Conservation (phyloP, 305 asterid genomes). For the Rubia balearica region DNA sequence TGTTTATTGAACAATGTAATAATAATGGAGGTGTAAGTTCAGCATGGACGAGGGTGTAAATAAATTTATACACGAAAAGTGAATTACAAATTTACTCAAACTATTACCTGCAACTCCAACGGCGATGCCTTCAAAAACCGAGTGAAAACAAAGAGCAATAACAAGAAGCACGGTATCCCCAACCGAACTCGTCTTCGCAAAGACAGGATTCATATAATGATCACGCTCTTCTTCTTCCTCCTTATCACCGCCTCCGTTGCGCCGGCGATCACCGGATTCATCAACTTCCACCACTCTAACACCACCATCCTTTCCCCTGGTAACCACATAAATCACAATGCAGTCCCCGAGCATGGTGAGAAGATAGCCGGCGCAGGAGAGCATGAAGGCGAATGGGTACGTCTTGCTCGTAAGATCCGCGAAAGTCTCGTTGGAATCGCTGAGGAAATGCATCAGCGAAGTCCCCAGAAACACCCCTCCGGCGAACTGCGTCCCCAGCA, state of each 20-base stretch:
- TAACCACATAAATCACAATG: slow-evolving; percentile 32
- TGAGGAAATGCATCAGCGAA: slow-evolving; percentile 76
- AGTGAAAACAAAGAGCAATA: slow-evolving; percentile 79
- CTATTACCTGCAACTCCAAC: slow-evolving; percentile 65
- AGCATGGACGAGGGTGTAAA: too few species aligned
- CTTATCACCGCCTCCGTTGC: background rate
- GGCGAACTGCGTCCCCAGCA: slow-evolving; percentile 82
- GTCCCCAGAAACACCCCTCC: slow-evolving; percentile 87
- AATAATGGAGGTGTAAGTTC: too few species aligned
- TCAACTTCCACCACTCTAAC: slow-evolving; percentile 31
- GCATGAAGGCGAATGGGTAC: slow-evolving; percentile 81
- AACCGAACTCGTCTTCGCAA: slow-evolving; percentile 38
- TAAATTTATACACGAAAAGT: background rate
- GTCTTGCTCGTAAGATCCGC: slow-evolving; percentile 35
- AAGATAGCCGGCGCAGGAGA: slow-evolving; percentile 65
- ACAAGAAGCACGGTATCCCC: slow-evolving; percentile 70
- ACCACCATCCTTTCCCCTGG: slow-evolving; percentile 18
- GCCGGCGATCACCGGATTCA: slow-evolving; percentile 19
- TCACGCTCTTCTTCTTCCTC: slow-evolving; percentile 8
- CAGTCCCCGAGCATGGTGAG: slow-evolving; percentile 72
- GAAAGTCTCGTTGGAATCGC: slow-evolving; percentile 50
- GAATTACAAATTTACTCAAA: background rate
- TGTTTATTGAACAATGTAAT: too few species aligned
- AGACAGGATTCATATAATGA: slow-evolving; percentile 23
- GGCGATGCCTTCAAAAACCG: slow-evolving; percentile 90